Conservation (phyloP, 306 rosid species). For the Oemleria cerasiformis region DNA sequence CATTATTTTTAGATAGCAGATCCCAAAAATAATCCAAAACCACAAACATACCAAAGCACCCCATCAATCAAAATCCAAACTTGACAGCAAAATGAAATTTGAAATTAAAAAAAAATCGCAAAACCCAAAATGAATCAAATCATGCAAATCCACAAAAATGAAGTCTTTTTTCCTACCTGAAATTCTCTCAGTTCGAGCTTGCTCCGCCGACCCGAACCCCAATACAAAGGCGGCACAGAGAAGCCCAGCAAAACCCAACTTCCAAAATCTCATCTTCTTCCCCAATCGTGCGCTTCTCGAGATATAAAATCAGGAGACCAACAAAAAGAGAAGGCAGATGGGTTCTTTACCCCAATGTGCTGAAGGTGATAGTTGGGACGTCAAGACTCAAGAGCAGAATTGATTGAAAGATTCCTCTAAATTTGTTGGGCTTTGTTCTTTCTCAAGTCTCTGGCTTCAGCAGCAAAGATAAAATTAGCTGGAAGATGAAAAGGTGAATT, state of each 20-base stretch:
- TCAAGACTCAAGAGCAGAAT: neutral
- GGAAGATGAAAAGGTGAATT: neutral
- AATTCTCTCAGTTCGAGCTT: conserved; percentile 77
- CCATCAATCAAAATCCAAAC: conserved; percentile 23
- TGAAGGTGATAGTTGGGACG: conserved; percentile 9
- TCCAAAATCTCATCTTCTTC: conserved; percentile 42
- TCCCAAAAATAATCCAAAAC: conserved; percentile 17
- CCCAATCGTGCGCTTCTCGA: conserved; percentile 5
- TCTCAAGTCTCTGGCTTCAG: neutral
- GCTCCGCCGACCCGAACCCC: conserved; percentile 45
- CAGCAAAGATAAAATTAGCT: neutral
- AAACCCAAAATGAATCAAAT: conserved; percentile 11
- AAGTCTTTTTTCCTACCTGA: conserved; percentile 49
- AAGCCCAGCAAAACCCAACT: conserved; percentile 44
- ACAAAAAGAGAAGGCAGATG: neutral
- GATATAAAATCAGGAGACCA: conserved; percentile 10
- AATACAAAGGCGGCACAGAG: conserved; percentile 48
- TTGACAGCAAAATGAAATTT: conserved; percentile 2
- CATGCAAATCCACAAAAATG: neutral
- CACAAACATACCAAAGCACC: conserved; percentile 7
- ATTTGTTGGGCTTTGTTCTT: neutral
- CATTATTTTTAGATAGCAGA: conserved; percentile 11
- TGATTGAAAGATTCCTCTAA: conserved; percentile 1
- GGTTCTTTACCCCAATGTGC: neutral
- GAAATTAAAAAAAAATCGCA: neutral